Evolutionary conservation across 2,329 filamentous ascomycete species (phyloP), one percentile per base, ranked within the genome.

Genomic region (Epichloe festucae): DNA sequence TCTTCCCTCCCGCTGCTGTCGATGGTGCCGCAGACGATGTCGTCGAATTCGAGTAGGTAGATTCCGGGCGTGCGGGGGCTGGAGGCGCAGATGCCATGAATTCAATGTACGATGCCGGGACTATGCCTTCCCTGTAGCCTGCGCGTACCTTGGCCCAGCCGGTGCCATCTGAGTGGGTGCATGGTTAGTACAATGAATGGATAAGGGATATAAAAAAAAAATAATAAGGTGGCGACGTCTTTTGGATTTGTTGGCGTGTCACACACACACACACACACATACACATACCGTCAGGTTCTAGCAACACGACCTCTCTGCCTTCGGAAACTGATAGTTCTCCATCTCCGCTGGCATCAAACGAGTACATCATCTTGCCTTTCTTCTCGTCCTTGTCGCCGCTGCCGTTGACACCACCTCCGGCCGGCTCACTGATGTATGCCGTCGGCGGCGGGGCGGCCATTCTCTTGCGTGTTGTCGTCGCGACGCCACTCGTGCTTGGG

Each of bases 81-180:
- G 69, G 67, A 7, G 72, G 67, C 15, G 69, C 64, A 36, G 71
- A 59, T 3, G 79, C 68, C 27, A 75, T 68, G 10, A 84, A 65
- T 60, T 97, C 90, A 44, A 95, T 74, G 65, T 98, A 98, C 5
- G 83, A 78, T 5, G 89, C 79, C 1, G 93, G 93, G 0, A 98
- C 90, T 27, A 97, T 76, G 39, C 93, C 93, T 69, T 91, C 84
- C 58, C 82, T 82, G 58, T 77, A 78, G 17, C 85, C 85, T 36
- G 78, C 76, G 49, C 86, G 84, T 53, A 98, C 82, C 66, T 86
- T 91, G 60, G 89, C 79, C 93, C 93, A 98, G 42, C 93, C 93
- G 41, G 85, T 83, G 53, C 91, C 91, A 67, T 95, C 91, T 95
- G 59, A 10, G 42, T 48, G 15, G 8, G 10, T 23, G 43, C 8